Evolutionary conservation across 106 monocot species (phyloP).

Genomic region (Acorus gramineus): DNA sequence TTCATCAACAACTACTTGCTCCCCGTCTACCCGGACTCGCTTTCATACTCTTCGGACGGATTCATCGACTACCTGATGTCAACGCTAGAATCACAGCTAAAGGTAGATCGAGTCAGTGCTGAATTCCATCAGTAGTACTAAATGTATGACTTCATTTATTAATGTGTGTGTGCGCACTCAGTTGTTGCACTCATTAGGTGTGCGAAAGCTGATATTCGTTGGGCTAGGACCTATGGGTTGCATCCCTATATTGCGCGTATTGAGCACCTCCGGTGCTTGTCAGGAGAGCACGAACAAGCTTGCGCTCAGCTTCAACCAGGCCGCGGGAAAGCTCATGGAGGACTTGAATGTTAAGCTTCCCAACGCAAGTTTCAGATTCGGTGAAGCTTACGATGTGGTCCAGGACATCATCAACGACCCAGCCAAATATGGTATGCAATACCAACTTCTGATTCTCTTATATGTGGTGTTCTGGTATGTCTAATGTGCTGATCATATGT

Average conservation of each 20-base stretch:
- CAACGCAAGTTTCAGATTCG: conserved; percentile 61
- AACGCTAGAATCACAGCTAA: conserved; percentile 57
- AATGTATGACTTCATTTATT: no score
- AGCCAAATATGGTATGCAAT: conserved; percentile 31
- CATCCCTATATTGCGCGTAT: conserved; percentile 69
- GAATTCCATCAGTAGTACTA: no score
- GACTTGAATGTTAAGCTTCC: conserved; percentile 44
- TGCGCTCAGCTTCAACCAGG: conserved; percentile 51
- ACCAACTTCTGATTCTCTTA: no score
- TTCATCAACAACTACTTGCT: conserved; percentile 96
- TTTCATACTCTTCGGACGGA: conserved; percentile 51
- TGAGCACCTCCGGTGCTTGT: conserved; percentile 46
- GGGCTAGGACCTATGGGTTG: conserved; percentile 97
- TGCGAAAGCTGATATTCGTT: conserved; percentile 58
- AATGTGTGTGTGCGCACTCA: neutral
- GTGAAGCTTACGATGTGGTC: conserved; percentile 68
- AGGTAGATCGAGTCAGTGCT: conserved; percentile 13
- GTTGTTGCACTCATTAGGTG: conserved; percentile 57
- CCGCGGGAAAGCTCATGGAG: conserved; percentile 19
- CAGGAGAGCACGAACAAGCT: conserved; percentile 75
- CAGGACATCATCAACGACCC: conserved; percentile 65
- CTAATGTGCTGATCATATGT: neutral
- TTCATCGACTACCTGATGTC: conserved; percentile 53
- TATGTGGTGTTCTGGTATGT: no score
- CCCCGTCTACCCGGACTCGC: conserved; percentile 71